Conservation (phyloP, 2,329 filamentous ascomycete species). For the Epichloe gansuensis region DNA sequence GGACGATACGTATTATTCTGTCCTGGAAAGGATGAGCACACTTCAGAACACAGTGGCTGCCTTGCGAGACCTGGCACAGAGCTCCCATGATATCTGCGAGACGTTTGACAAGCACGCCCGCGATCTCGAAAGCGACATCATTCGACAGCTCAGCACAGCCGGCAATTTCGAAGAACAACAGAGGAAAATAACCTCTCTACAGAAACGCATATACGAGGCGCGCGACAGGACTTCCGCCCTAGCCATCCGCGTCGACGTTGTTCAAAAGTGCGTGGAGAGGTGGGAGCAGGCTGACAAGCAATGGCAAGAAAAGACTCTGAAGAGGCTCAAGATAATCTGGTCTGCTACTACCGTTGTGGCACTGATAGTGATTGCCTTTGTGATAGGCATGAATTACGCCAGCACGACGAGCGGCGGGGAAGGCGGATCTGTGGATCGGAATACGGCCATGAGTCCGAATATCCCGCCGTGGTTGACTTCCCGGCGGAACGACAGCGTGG, state of each 20-base stretch:
- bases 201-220: conserved; percentile 46
- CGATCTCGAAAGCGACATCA: conserved; percentile 47
- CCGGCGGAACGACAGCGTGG: conserved; percentile 6
- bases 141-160: conserved; percentile 45
- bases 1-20: conserved; percentile 61
- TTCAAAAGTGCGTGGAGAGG: conserved; percentile 49
- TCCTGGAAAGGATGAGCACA: conserved; percentile 53
- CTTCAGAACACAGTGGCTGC: conserved; percentile 51
- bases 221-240: conserved; percentile 46
- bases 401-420: background rate
- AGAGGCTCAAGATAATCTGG: conserved; percentile 51
- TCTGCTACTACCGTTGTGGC: conserved; percentile 37
- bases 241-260: conserved; percentile 49
- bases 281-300: conserved; percentile 56
- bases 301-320: conserved; percentile 55
- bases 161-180: conserved; percentile 54
- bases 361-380: conserved; percentile 34
- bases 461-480: conserved; percentile 7
- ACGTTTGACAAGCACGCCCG: conserved; percentile 48
- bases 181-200: conserved; percentile 46
- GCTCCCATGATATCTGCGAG: conserved; percentile 43
- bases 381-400: conserved; percentile 19
- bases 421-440: background rate
- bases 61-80: conserved; percentile 52
- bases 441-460: conserved; percentile 4